Conservation (phyloP, 2,329 filamentous ascomycete species). For the Ophiocordyceps unilateralis region DNA sequence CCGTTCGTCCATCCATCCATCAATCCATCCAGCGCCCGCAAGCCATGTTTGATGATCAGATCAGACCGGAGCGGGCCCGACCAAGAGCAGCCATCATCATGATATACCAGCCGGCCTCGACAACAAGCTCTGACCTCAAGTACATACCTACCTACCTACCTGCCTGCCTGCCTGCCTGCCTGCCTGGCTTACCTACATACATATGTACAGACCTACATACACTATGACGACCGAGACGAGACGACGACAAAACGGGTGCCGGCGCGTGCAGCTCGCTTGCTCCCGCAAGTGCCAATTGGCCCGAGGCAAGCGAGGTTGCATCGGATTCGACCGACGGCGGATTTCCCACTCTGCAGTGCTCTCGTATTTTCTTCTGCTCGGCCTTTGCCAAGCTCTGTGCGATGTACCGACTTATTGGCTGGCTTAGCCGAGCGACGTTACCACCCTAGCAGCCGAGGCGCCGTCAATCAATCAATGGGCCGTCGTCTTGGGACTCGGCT, state of each 20-base stretch:
- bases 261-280: not conserved
- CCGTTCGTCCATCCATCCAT: no score
- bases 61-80: no score
- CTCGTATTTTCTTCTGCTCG: not conserved
- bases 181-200: no score
- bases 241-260: not conserved
- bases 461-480: not conserved
- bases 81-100: no score
- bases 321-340: not conserved
- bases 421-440: not conserved
- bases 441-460: not conserved
- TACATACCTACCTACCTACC: no score
- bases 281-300: conserved; percentile 2
- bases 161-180: no score
- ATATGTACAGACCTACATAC: no score
- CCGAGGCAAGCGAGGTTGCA: conserved; percentile 3
- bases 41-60: no score
- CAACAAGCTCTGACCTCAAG: no score
- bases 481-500: not conserved
- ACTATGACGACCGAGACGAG: not conserved
- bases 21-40: no score
- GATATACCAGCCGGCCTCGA: no score
- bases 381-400: not conserved
- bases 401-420: not conserved
- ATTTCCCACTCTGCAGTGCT: not conserved